A percentile compares a stretch with the other conserved stretches of the same genome.
These are phyloP conservation scores for Breviolum minutum DNA, from an alignment of 73 alveolate species.

Conservation along the genomic window DNA sequence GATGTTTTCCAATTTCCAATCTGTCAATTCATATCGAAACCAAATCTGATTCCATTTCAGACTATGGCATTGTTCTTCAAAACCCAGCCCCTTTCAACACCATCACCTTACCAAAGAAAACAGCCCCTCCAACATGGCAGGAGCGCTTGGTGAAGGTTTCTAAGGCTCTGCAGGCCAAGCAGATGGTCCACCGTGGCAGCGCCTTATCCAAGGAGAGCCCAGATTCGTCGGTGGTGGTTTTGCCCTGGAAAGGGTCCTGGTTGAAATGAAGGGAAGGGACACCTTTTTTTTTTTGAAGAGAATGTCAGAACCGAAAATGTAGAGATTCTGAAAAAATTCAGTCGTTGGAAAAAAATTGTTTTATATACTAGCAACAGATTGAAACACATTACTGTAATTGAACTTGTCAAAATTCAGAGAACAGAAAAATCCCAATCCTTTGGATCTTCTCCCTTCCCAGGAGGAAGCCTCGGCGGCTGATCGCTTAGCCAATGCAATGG, in stretches of 20 bases:
- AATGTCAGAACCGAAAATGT: background rate
- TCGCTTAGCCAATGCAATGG: slow-evolving; percentile 60
- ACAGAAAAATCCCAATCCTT: background rate
- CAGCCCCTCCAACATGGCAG: background rate
- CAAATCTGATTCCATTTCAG: too few relatives aligned
- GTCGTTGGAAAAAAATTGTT: background rate
- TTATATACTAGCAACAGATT: background rate
- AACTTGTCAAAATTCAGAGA: too few relatives aligned
- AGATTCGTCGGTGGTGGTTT: background rate
- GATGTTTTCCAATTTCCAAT: too few relatives aligned
- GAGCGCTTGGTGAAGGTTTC: slow-evolving; percentile 63
- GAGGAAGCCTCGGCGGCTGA: slow-evolving; percentile 46
- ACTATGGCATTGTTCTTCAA: too few relatives aligned
- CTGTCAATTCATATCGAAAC: too few relatives aligned
- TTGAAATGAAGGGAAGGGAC: background rate
- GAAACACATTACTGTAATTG: background rate
- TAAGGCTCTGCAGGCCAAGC: slow-evolving; percentile 48
- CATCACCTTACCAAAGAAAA: too few relatives aligned
- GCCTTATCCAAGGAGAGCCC: slow-evolving; percentile 41
- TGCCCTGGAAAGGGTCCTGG: background rate
- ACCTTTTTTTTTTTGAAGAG: background rate
- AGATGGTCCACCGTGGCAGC: slow-evolving; percentile 44
- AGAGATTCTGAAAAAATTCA: background rate
- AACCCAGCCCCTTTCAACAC: too few relatives aligned
- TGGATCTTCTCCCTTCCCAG: background rate